These are phyloP conservation scores for Tuber aestivum DNA, from an alignment of 495 filamentous ascomycete species.

Conservation along the genomic window DNA sequence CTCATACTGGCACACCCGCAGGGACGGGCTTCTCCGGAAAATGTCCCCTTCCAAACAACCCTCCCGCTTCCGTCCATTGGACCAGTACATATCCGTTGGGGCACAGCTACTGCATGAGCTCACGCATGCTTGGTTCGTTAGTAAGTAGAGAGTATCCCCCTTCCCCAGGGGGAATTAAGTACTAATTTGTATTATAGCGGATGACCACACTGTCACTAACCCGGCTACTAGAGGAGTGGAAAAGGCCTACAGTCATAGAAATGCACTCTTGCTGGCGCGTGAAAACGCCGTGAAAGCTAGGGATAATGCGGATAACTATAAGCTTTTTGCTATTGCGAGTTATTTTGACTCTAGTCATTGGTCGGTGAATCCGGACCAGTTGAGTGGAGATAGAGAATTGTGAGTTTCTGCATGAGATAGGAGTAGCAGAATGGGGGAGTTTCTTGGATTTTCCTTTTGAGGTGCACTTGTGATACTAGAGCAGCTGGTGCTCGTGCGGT, in stretches of 20 bases:
- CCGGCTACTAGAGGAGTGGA: neutral
- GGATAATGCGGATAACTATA: neutral
- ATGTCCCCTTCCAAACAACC: neutral
- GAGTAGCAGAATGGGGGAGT: neutral
- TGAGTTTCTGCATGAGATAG: neutral
- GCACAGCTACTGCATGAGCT: neutral
- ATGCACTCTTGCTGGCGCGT: neutral
- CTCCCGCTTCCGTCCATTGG: neutral
- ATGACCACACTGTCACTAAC: neutral
- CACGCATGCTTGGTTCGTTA: neutral
- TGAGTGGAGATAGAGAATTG: neutral
- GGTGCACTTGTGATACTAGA: no score
- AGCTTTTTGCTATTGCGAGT: neutral
- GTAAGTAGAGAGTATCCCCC: neutral
- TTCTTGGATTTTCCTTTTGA: neutral
- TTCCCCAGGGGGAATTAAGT: neutral
- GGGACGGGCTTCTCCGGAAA: neutral
- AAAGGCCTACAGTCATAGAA: neutral
- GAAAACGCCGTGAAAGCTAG: neutral
- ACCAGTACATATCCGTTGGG: neutral
- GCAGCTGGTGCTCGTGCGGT: neutral
- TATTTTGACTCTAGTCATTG: neutral
- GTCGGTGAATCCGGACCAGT: neutral
- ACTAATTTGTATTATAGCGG: neutral
- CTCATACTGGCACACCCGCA: neutral